A percentile compares a stretch with the other conserved stretches of the same genome.
Evolutionary conservation across 1,284 basidiomycete species (phyloP).

Genomic region (Amanita bisporigera): DNA sequence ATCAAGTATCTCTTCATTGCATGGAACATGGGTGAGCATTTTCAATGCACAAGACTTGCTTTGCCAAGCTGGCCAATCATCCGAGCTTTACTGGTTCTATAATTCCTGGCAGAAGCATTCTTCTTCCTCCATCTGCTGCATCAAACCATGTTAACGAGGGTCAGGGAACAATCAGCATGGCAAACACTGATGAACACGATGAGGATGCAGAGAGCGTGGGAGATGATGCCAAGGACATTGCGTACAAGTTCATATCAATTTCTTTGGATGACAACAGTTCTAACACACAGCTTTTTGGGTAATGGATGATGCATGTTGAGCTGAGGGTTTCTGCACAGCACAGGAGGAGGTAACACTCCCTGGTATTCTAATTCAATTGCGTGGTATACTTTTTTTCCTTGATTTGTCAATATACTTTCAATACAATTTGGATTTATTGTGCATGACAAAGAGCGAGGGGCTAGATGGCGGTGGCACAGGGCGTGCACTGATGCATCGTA

Average conservation of each 20-base stretch:
- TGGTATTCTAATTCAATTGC: too few species aligned
- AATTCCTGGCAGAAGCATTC: not conserved
- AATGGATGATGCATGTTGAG: too few species aligned
- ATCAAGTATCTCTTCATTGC: not conserved
- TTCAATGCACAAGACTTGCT: not conserved
- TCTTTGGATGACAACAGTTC: not conserved
- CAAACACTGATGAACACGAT: not conserved
- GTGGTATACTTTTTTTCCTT: too few species aligned
- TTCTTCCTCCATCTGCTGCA: not conserved
- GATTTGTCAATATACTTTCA: too few species aligned
- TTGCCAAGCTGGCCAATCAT: not conserved
- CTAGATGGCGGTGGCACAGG: not conserved
- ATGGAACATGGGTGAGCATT: not conserved
- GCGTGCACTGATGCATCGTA: not conserved
- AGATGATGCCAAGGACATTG: not conserved
- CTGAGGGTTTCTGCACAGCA: too few species aligned
- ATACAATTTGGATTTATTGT: too few species aligned
- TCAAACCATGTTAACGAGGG: not conserved
- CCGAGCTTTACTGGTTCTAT: not conserved
- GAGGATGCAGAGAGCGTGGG: not conserved
- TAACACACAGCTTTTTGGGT: not conserved
- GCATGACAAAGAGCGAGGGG: not conserved
- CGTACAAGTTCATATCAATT: not conserved
- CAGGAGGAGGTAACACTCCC: too few species aligned
- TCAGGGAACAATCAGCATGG: not conserved